Evolutionary conservation across 768 basidiomycete species (phyloP), one percentile per base, ranked within the genome.

Genomic region (Phallus indusiatus): DNA sequence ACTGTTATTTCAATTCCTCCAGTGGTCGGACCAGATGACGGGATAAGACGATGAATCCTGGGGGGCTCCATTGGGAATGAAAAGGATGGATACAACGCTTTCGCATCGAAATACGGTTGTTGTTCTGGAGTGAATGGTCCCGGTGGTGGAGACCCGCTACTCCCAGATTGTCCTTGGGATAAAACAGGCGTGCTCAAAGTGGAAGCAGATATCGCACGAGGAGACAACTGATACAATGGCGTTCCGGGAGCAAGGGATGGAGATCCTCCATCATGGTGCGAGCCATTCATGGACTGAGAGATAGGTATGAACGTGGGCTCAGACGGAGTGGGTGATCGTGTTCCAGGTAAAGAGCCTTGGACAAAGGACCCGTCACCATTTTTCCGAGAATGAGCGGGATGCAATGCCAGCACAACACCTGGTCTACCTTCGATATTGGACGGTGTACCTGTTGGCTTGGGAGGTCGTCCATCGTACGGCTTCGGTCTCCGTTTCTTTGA

Each of bases 1-100:
- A 99, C 75, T 1, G 95, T 98, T 35, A 99, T 88, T 72, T 96
- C 93, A 64, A 91, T 93, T 1, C 95, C 95, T 34, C 94, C 94
- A 60, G 86, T 83, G 20, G 90, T 93, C 10, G 93, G 92, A 12
- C 94, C 91, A 60, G 80, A 78, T 56, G 84, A 81, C 1, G 91
- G 91, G 63, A 94, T 91, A 46, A 94, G 80, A 6, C 90, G 83
- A 66, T 91, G 89, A 59, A 94, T 93, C 50, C 78, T 86, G 12
- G 90, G 89, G 42, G 80, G 59, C 11, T 54, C 49, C 9, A 59
- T 58, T 7, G 64, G 56, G 50, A 51, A 58, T 34, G 56, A n/a
- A 22, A 21, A 21, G 20, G 33, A 33, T 20, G 46, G 63, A 20
- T 36, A 36, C 22, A 59, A 34, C 33, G 47, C 46, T 8, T n/a